Evolutionary conservation across 2,329 filamentous ascomycete genomes (phyloP), one percentile per base, ranked within the genome.

Genomic region (Chaetomiaceae sp.): DNA sequence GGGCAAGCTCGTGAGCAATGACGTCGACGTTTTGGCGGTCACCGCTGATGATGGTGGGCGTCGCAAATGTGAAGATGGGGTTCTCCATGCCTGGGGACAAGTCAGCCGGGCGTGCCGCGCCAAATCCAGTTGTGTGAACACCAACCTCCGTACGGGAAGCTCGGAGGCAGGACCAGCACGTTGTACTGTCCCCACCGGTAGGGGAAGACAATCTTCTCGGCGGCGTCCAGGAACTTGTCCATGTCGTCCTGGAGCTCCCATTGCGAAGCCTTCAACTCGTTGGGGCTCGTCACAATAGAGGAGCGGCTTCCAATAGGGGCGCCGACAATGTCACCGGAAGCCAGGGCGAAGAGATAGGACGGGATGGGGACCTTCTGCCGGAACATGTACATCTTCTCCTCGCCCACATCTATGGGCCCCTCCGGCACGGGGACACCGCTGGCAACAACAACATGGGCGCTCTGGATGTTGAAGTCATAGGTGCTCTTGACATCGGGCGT

Each of bases 401-500:
- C 74, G 42, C 78, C 79, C 36, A 78, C 71, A 44, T 78, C 74
- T 40, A 73, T 71, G 6, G 69, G 65, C 36, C 75, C 75, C 2
- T 70, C 69, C 39, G 77, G 71, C 15, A 76, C 74, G 6, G 78
- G 72, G 17, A 97, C 79, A 51, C 94, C 94, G 65, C 90, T 95
- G 29, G 92, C 91, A 53, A 97, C 83, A n/a, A 96, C 91, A 0
- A 91, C 90, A 14, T 96, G 80, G 5, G 87, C 84, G 22, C 91
- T 96, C 23, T 84, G 85, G 66, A 99, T 87, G 65, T 86, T 88
- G 75, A 96, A 96, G 58, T 85, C 84, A 71, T 91, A 91, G 1
- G 91, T 95, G n/a, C 89, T 91, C 76, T 99, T 99, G 64, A 96
- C 88, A 68, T 96, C 92, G 3, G 94, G 94, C 1, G 94, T 97